Evolutionary conservation across 805 yeast genomes (phyloP), one percentile per base, ranked within the genome.

Genomic region (Blastobotrys terrestris): DNA sequence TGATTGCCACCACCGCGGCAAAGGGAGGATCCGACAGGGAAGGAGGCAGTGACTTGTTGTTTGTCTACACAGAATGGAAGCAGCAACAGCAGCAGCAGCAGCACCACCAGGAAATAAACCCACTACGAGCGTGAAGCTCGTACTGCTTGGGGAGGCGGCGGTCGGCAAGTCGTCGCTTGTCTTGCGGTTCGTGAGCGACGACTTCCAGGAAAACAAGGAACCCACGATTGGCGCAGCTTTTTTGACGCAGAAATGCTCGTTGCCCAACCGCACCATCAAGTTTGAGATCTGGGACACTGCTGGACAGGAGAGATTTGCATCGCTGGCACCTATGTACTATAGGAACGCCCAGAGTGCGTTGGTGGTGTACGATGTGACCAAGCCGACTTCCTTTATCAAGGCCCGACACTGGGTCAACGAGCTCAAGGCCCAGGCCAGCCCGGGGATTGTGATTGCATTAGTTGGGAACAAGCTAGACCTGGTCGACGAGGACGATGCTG

Each of bases 181-280:
- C 39, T 76, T 92, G 59, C 78, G 98, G 60, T 92, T 92, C 70
- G 98, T 92, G 44, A 83, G 90, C 58, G 89, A 92, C 69, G 97
- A 92, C 65, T 92, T 92, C 71, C 96, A 94, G 68, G 98, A 91
- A 68, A 91, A 92, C 70, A 91, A 92, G 67, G 98, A 92, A 64
- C 97, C 97, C 19, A 92, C 99, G 1, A 92, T 92, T 61, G 99
- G 99, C 14, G 99, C 99, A 3, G 98, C 98, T 2, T 92, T 92
- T 66, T 74, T 92, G 53, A 92, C 99, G 40, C 98, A 92, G 67
- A 82, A 95, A 64, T 91, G 96, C 65, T 81, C 87, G 19, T 84
- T 94, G 64, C 87, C 94, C 48, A 85, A 84, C 55, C 79, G 85
- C 63, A 87, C 94, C 6, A 87, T 92, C 65, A 92, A 94, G 69